phyloP scores from a whole-genome alignment of 2,329 filamentous ascomycete species.

The Aspergillus sp. region DNA sequence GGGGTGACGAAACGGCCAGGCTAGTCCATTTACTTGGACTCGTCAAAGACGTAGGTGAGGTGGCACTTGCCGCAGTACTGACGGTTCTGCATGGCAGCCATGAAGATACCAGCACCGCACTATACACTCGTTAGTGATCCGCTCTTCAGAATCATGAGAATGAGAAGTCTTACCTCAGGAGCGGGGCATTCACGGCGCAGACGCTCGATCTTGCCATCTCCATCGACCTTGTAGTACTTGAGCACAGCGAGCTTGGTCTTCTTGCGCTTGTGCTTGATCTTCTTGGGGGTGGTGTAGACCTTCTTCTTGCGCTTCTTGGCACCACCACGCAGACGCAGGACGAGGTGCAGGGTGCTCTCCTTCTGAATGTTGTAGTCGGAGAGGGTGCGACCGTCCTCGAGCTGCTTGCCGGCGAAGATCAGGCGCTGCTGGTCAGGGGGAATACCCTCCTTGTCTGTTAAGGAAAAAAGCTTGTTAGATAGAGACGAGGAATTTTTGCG shows the following conservation, averaged over 20 bases:
- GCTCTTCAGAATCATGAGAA: conserved; percentile 6
- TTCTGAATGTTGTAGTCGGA: conserved; percentile 99
- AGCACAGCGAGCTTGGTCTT: conserved; percentile 99
- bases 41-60: conserved; percentile 73
- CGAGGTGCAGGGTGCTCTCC: conserved; percentile 97
- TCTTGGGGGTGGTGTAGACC: conserved; percentile 99
- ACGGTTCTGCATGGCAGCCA: conserved; percentile 99
- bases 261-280: conserved; percentile 99
- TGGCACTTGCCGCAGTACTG: conserved; percentile 88
- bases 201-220: conserved; percentile 99
- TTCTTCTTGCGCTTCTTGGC: conserved; percentile 99
- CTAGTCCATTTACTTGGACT: conserved; percentile 57
- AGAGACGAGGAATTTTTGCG: neutral
- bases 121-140: conserved; percentile 50
- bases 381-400: conserved; percentile 98
- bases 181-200: conserved; percentile 96
- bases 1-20: conserved; percentile 21
- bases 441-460: conserved; percentile 97
- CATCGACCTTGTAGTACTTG: conserved; percentile 99
- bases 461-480: neutral
- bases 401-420: conserved; percentile 99
- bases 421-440: conserved; percentile 98
- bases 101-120: conserved; percentile 99
- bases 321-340: conserved; percentile 97
- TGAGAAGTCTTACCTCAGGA: conserved; percentile 70